These are phyloP conservation scores for Paecilomyces niveus DNA, from an alignment of 2,329 filamentous ascomycete genomes.

Conservation along the genomic window DNA sequence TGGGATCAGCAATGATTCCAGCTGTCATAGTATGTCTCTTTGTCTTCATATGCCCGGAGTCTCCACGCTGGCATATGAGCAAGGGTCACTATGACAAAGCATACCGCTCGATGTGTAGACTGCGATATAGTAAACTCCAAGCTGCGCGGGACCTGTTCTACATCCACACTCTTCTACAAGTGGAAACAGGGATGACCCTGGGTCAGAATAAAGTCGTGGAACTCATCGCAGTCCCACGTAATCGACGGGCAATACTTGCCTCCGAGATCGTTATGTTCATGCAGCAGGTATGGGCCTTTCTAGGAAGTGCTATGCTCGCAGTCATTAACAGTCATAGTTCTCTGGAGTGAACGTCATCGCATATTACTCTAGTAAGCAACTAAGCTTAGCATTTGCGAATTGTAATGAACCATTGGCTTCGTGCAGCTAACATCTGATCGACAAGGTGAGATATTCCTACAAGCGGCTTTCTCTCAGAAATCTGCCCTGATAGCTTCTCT, in stretches of 20 bases:
- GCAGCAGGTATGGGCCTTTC: conserved; percentile 45
- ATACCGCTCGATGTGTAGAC: conserved; percentile 35
- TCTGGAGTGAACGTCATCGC: conserved; percentile 49
- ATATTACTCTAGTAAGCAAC: conserved; percentile 45
- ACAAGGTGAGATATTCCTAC: conserved; percentile 49
- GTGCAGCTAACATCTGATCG: background rate
- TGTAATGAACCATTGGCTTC: background rate
- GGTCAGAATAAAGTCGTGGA: conserved; percentile 49
- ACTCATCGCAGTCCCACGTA: conserved; percentile 54
- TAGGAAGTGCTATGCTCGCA: background rate
- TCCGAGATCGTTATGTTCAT: conserved; percentile 61
- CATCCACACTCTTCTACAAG: conserved; percentile 49
- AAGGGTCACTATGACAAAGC: conserved; percentile 35
- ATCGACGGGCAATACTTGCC: conserved; percentile 54
- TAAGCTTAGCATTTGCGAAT: no score
- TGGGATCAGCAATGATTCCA: conserved; percentile 59
- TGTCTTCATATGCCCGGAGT: conserved; percentile 58
- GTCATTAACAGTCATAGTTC: conserved; percentile 22
- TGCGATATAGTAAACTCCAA: conserved; percentile 38
- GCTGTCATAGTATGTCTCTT: conserved; percentile 51
- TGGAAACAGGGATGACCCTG: conserved; percentile 50
- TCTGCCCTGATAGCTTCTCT: conserved; percentile 51
- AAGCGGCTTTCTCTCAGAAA: conserved; percentile 44
- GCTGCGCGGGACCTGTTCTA: conserved; percentile 41
- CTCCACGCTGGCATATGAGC: conserved; percentile 43